Conservation (phyloP, 2,329 filamentous ascomycete genomes). For the Colletotrichum australisinense region DNA sequence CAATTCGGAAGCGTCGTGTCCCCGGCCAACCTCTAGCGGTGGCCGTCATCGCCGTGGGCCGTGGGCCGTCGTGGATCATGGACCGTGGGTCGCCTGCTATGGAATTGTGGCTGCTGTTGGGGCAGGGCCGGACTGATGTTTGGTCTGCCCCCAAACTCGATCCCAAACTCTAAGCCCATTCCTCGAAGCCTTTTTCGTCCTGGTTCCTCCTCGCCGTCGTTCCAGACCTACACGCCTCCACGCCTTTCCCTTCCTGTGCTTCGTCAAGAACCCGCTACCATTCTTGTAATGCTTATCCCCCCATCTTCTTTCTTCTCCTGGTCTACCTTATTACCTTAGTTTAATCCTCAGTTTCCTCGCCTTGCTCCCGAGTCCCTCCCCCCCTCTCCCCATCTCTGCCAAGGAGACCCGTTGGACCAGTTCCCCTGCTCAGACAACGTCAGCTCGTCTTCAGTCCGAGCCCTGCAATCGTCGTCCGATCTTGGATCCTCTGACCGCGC, state of each 20-base stretch:
- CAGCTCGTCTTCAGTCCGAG: not conserved
- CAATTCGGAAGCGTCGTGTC: not conserved
- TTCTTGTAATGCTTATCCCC: constrained; percentile 2
- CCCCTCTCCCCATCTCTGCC: not conserved
- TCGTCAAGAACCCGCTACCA: not conserved
- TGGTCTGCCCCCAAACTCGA: not conserved
- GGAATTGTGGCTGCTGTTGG: not conserved
- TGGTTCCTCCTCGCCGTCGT: constrained; percentile 1
- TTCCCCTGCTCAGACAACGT: not conserved
- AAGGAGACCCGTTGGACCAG: not conserved
- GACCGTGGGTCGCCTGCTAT: not conserved
- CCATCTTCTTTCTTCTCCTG: not conserved
- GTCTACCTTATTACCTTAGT: not conserved
- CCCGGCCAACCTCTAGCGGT: not conserved
- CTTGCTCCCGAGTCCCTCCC: too few relatives aligned
- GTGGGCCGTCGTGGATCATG: not conserved
- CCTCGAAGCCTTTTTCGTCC: not conserved
- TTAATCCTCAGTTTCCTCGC: not conserved
- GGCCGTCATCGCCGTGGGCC: not conserved
- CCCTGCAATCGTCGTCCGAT: not conserved
- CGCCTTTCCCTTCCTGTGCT: not conserved
- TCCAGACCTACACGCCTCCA: not conserved
- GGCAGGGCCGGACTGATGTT: not conserved
- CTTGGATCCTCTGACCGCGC: not conserved
- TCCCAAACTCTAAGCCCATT: constrained; percentile 3